Percentiles rank a stretch among this genome's conserved stretches.
phyloP scores from a whole-genome alignment of 306 rosid species.

The Glycine soja region DNA sequence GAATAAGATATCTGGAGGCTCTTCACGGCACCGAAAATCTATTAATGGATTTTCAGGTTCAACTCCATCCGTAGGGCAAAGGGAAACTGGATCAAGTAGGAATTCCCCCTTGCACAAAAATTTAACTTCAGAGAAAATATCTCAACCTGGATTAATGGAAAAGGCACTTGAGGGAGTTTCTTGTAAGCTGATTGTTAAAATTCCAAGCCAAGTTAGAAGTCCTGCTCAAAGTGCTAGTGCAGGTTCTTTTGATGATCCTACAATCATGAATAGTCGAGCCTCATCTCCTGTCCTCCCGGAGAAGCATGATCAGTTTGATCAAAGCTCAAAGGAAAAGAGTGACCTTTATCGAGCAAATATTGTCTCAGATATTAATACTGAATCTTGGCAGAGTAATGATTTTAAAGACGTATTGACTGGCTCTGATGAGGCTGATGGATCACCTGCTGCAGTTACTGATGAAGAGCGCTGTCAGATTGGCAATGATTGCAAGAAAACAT shows the following conservation, averaged over 20 bases:
- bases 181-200: slow-evolving; percentile 65
- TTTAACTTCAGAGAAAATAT: slow-evolving; percentile 42
- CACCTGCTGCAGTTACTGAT: slow-evolving; percentile 54
- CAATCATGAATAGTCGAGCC: slow-evolving; percentile 58
- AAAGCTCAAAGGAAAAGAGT: slow-evolving; percentile 54
- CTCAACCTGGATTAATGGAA: slow-evolving; percentile 56
- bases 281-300: slow-evolving; percentile 66
- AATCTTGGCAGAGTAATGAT: slow-evolving; percentile 61
- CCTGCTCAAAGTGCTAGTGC: slow-evolving; percentile 65
- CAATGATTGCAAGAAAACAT: slow-evolving; percentile 54
- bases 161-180: slow-evolving; percentile 59
- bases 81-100: slow-evolving; percentile 63
- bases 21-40: slow-evolving; percentile 73
- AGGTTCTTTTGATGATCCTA: slow-evolving; percentile 64
- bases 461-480: slow-evolving; percentile 56
- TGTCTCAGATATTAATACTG: slow-evolving; percentile 55
- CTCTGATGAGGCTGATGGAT: slow-evolving; percentile 66
- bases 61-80: slow-evolving; percentile 56
- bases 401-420: slow-evolving; percentile 63
- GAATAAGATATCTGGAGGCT: slow-evolving; percentile 66
- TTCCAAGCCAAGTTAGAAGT: slow-evolving; percentile 70
- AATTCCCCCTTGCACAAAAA: slow-evolving; percentile 52
- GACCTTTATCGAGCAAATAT: slow-evolving; percentile 54
- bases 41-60: slow-evolving; percentile 63
- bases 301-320: slow-evolving; percentile 67